phyloP scores from a whole-genome alignment of 257 asterid genomes.

The Penstemon davidsonii region DNA sequence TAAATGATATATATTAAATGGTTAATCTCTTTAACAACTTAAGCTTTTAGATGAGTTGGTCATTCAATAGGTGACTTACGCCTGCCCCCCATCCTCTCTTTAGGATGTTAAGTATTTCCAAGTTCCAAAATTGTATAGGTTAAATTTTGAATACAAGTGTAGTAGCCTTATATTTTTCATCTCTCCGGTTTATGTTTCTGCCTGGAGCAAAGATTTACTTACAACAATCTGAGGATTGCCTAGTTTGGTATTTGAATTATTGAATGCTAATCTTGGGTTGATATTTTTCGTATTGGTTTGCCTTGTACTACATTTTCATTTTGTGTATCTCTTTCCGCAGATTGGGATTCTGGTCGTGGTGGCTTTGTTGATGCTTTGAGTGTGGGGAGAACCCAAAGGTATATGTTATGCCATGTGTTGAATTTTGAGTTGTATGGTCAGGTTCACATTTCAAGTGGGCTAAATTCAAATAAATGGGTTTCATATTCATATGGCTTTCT shows the following conservation, averaged over 20 bases:
- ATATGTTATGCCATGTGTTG: slow-evolving; percentile 13
- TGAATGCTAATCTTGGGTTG: background rate
- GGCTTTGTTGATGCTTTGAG: slow-evolving; percentile 57
- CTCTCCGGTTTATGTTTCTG: background rate
- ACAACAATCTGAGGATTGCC: background rate
- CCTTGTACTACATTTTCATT: slow-evolving; percentile 16
- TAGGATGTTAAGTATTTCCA: background rate
- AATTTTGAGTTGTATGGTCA: slow-evolving; percentile 10
- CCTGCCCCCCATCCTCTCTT: background rate
- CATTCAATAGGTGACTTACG: too few species aligned
- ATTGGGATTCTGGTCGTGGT: slow-evolving; percentile 85
- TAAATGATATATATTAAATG: too few species aligned
- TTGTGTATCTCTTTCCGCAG: slow-evolving; percentile 42
- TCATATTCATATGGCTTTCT: slow-evolving; percentile 6
- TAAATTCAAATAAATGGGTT: background rate
- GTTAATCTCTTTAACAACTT: too few species aligned
- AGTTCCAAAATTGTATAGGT: background rate
- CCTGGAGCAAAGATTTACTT: background rate
- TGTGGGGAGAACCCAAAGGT: slow-evolving; percentile 73
- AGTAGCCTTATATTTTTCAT: background rate
- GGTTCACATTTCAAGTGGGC: slow-evolving; percentile 16
- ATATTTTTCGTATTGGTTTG: background rate
- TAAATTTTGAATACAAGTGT: background rate
- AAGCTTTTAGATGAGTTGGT: too few species aligned
- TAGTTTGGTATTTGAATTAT: slow-evolving; percentile 3